Conservation (phyloP, 495 filamentous ascomycete species). For the Aspergillus cavernicola region DNA sequence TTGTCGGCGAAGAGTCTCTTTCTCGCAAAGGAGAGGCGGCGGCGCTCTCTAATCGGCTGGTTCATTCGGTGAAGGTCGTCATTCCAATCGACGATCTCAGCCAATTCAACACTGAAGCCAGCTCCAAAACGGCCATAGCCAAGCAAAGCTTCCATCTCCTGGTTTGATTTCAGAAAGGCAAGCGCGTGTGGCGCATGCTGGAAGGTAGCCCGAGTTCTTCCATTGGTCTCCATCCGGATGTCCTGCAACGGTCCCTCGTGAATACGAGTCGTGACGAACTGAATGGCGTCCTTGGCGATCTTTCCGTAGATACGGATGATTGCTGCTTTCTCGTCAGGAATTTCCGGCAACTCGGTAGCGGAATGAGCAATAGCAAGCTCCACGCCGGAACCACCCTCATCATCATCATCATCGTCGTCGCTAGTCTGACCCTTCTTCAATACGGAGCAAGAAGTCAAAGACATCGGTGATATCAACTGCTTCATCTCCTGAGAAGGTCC, state of each 20-base stretch:
- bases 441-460: conserved; percentile 11
- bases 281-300: conserved; percentile 17
- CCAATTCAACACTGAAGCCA: conserved; percentile 25
- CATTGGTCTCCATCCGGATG: conserved; percentile 23
- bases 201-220: conserved; percentile 24
- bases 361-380: neutral
- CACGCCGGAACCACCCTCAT: neutral
- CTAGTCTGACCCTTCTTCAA: conserved; percentile 20
- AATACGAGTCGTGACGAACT: conserved; percentile 27
- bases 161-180: conserved; percentile 27
- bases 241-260: conserved; percentile 33
- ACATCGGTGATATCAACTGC: conserved; percentile 20
- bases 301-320: conserved; percentile 25
- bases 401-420: conserved; percentile 15
- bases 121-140: conserved; percentile 27
- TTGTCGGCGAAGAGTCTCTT: conserved; percentile 30
- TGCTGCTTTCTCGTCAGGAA: conserved; percentile 25
- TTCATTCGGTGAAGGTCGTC: conserved; percentile 32
- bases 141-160: conserved; percentile 20
- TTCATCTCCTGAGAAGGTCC: neutral
- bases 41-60: conserved; percentile 32
- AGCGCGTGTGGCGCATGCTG: conserved; percentile 28
- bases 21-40: conserved; percentile 34
- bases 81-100: conserved; percentile 28
- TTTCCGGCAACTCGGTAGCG: conserved; percentile 4